phyloP scores from a whole-genome alignment of 257 asterid genomes.

The Solanum gracilifrons region DNA sequence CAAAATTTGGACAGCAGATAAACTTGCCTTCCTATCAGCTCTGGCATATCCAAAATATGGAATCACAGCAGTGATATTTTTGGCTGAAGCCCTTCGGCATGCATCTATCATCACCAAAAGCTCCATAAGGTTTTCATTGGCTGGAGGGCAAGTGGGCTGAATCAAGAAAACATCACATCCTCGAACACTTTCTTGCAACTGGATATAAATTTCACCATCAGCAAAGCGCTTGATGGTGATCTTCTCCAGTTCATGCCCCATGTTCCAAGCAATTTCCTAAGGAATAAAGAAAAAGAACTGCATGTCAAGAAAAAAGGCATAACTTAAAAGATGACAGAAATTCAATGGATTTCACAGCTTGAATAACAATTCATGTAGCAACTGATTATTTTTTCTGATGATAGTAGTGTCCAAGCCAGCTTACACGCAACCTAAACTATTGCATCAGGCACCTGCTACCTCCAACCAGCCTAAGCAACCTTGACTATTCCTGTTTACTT shows the following conservation, averaged over 20 bases:
- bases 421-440: neutral
- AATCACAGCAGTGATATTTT: slow-evolving; percentile 71
- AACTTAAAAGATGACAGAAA: neutral
- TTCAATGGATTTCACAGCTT: neutral
- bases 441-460: neutral
- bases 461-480: neutral
- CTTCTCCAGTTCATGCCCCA: slow-evolving; percentile 73
- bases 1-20: neutral
- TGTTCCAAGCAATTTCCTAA: slow-evolving; percentile 85
- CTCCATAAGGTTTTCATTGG: slow-evolving; percentile 88
- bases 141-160: slow-evolving; percentile 85
- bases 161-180: slow-evolving; percentile 82
- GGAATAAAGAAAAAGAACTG: neutral
- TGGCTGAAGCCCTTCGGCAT: slow-evolving; percentile 92
- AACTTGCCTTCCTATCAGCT: slow-evolving; percentile 74
- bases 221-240: slow-evolving; percentile 64
- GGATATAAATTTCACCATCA: slow-evolving; percentile 89
- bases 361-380: neutral
- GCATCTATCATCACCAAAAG: slow-evolving; percentile 87
- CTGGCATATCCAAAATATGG: slow-evolving; percentile 97
- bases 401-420: neutral
- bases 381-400: neutral
- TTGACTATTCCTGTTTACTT: neutral
- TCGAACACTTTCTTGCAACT: slow-evolving; percentile 88
- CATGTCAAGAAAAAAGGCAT: neutral